These are phyloP conservation scores for Sodiomyces alkalinus DNA, from an alignment of 2,329 filamentous ascomycete species.

Conservation along the genomic window DNA sequence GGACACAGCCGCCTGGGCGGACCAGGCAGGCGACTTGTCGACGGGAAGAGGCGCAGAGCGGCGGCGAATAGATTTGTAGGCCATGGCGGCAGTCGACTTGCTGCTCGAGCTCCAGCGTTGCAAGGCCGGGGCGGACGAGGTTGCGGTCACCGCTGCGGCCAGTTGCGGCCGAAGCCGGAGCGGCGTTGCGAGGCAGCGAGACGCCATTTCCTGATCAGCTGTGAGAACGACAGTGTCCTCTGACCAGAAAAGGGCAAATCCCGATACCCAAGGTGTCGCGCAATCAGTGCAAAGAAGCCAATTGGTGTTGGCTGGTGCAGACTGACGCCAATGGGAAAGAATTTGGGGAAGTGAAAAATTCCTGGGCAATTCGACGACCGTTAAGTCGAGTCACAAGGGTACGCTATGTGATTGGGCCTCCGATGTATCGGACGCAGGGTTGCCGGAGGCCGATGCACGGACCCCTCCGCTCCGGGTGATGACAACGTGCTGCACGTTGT, in stretches of 20 bases:
- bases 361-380: too few relatives aligned
- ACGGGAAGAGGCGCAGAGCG: conserved; percentile 76
- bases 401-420: too few relatives aligned
- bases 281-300: too few relatives aligned
- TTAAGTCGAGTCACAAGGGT: too few relatives aligned
- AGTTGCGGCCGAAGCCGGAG: conserved; percentile 18
- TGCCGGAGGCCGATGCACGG: too few relatives aligned
- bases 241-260: conserved; percentile 6
- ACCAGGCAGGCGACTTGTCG: conserved; percentile 63
- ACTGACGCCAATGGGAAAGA: too few relatives aligned
- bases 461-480: too few relatives aligned
- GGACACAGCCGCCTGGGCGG: conserved; percentile 86
- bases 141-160: conserved; percentile 10
- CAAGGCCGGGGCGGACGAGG: conserved; percentile 8
- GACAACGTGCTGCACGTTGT: too few relatives aligned
- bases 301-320: too few relatives aligned
- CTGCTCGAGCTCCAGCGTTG: conserved; percentile 25
- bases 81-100: conserved; percentile 81
- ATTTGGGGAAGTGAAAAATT: too few relatives aligned
- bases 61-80: conserved; percentile 92
- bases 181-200: conserved; percentile 26
- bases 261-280: conserved; percentile 2
- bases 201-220: conserved; percentile 22
- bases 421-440: too few relatives aligned
- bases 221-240: conserved; percentile 7